phyloP scores from a whole-genome alignment of 345 rosid species.

The Fremontodendron californicum region DNA sequence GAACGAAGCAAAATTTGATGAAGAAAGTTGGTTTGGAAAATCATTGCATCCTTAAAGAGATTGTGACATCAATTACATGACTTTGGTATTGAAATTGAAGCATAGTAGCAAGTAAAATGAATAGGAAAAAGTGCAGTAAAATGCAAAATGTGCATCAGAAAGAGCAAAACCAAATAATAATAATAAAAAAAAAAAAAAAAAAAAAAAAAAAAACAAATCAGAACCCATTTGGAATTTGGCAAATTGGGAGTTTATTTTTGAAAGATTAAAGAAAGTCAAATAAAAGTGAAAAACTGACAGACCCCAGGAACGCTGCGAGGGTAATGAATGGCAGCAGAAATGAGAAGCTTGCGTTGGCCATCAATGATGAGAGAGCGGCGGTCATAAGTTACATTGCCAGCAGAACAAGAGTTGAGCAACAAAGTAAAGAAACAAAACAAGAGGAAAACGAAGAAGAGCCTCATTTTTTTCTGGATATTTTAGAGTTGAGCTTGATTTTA shows the following conservation, averaged over 20 bases:
- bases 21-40: background rate
- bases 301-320: conserved; percentile 77
- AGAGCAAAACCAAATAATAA: background rate
- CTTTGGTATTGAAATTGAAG: background rate
- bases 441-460: background rate
- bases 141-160: too few relatives aligned
- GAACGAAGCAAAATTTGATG: too few relatives aligned
- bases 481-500: background rate
- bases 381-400: conserved; percentile 54
- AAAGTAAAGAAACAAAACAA: background rate
- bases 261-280: background rate
- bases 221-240: background rate
- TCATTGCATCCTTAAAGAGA: background rate
- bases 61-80: background rate
- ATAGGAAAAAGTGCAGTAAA: too few relatives aligned
- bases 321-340: conserved; percentile 71
- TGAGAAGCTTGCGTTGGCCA: conserved; percentile 58
- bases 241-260: background rate
- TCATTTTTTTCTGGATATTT: background rate
- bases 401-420: conserved; percentile 11
- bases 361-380: conserved; percentile 54
- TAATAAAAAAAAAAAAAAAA: background rate
- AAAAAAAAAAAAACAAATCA: background rate
- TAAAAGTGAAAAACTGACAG: background rate
- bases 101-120: too few relatives aligned